Evolutionary conservation across 805 yeast species (phyloP).

Genomic region (Candida oleophila): DNA sequence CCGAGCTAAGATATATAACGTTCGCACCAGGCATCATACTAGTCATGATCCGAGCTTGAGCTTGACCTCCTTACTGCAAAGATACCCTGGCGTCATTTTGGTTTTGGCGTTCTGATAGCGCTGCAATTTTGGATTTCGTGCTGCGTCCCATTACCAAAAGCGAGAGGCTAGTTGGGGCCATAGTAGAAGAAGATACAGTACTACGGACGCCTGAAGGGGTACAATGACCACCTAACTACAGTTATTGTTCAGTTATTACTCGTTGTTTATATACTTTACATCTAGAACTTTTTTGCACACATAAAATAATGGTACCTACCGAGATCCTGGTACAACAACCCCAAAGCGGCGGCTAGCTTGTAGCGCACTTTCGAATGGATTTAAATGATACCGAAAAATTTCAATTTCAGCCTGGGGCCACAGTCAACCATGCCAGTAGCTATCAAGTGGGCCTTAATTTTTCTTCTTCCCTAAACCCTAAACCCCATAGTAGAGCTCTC

Average conservation of each 20-base stretch:
- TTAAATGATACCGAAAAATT: background rate
- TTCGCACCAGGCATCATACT: background rate
- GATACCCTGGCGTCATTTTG: background rate
- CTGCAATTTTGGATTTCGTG: background rate
- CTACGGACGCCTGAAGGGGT: too few species aligned
- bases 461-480: background rate
- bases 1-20: conserved; percentile 11
- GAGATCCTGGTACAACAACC: too few species aligned
- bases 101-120: background rate
- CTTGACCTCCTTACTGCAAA: background rate
- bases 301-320: too few species aligned
- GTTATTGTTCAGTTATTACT: conserved; percentile 1
- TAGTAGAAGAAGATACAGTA: too few species aligned
- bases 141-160: too few species aligned
- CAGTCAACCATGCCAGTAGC: too few species aligned
- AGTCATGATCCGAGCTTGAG: background rate
- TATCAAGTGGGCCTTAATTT: too few species aligned
- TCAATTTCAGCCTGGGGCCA: background rate
- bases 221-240: background rate
- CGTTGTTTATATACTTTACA: conserved; percentile 2
- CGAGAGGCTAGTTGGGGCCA: too few species aligned
- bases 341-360: too few species aligned
- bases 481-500: too few species aligned
- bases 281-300: background rate
- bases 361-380: too few species aligned